These are phyloP conservation scores for Leishmania martiniquensis DNA, from an alignment of 208 protist species.

Conservation along the genomic window DNA sequence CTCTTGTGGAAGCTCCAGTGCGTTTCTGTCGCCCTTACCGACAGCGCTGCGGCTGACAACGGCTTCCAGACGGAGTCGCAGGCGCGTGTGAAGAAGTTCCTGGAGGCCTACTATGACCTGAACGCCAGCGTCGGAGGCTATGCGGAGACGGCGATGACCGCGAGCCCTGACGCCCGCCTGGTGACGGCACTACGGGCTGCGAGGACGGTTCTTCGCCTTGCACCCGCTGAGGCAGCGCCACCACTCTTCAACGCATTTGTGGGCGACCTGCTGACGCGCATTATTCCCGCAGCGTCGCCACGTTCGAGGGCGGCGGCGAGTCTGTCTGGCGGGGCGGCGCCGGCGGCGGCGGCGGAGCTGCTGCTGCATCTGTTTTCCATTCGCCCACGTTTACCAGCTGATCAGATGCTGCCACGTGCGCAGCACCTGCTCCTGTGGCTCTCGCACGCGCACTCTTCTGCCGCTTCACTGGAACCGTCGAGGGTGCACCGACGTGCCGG, in stretches of 20 bases:
- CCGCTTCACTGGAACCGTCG: background rate
- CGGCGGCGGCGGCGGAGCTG: constrained; percentile 14
- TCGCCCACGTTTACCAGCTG: constrained; percentile 24
- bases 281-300: constrained; percentile 9
- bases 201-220: constrained; percentile 2
- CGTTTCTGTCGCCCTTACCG: background rate
- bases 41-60: background rate
- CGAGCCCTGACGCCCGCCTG: background rate
- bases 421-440: constrained; percentile 30
- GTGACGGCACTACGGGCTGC: constrained; percentile 11
- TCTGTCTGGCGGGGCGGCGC: background rate
- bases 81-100: background rate
- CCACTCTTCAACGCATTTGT: constrained; percentile 20
- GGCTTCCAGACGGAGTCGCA: background rate
- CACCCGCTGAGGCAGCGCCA: constrained; percentile 13
- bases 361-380: constrained; percentile 19
- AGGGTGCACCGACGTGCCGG: background rate
- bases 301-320: background rate
- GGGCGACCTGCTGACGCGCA: background rate
- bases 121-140: background rate
- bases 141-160: background rate
- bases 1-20: constrained; percentile 30
- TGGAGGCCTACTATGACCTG: background rate
- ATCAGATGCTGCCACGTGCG: constrained; percentile 26
- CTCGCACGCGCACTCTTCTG: background rate